Conservation (phyloP, 352 stramenopile species). For the Phytophthora ramorum region DNA sequence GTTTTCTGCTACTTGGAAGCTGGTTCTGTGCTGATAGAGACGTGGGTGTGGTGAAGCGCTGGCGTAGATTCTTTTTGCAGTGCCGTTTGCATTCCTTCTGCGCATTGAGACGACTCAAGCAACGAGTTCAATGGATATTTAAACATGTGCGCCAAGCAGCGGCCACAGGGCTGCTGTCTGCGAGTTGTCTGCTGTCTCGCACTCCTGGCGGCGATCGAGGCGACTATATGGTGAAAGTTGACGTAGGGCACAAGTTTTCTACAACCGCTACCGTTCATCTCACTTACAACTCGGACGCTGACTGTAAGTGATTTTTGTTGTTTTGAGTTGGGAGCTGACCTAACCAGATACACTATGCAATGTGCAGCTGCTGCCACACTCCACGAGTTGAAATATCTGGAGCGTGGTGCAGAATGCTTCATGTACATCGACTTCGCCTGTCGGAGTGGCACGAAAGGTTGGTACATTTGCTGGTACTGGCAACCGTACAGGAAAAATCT, state of each 20-base stretch:
- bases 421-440: constrained; percentile 67
- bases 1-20: neutral
- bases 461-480: constrained; percentile 1
- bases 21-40: neutral
- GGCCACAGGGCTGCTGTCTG: constrained; percentile 51
- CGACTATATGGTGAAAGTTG: constrained; percentile 73
- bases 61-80: constrained; percentile 48
- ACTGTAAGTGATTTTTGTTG: constrained; percentile 53
- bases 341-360: constrained; percentile 1
- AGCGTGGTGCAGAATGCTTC: constrained; percentile 76
- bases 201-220: constrained; percentile 45
- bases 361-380: constrained; percentile 62
- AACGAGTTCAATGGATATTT: constrained; percentile 34
- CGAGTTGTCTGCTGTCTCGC: constrained; percentile 46
- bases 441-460: constrained; percentile 60
- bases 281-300: constrained; percentile 71
- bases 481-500: neutral
- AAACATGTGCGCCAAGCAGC: constrained; percentile 44
- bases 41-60: constrained; percentile 36
- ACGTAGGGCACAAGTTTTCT: constrained; percentile 65
- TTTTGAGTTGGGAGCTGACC: neutral
- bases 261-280: constrained; percentile 57
- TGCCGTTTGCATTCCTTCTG: constrained; percentile 46
- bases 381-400: constrained; percentile 76
- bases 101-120: constrained; percentile 39